Evolutionary conservation across 129 eudicot species (phyloP).

Genomic region (Escallonia herrerae): DNA sequence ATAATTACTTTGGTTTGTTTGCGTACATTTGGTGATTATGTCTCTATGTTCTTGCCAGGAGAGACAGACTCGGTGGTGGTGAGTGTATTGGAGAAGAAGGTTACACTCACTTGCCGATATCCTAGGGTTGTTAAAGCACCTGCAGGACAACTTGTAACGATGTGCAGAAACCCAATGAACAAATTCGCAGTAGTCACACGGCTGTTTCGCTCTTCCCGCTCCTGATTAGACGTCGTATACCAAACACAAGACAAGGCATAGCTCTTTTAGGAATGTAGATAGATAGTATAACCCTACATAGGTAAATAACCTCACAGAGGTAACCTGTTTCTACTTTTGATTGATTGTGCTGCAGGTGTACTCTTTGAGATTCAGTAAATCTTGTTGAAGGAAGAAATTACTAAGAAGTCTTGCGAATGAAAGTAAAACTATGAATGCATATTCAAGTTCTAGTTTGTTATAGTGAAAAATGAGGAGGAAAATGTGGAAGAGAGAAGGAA

Average conservation of each 20-base stretch:
- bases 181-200: slow-evolving; percentile 24
- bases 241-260: neutral
- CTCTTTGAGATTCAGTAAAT: too few relatives aligned
- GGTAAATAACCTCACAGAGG: too few relatives aligned
- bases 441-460: too few relatives aligned
- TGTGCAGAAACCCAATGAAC: slow-evolving; percentile 11
- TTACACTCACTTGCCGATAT: slow-evolving; percentile 34
- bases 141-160: slow-evolving; percentile 1
- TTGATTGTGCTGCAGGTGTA: too few relatives aligned
- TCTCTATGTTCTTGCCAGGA: slow-evolving; percentile 22
- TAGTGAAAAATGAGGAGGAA: too few relatives aligned
- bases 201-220: slow-evolving; percentile 32
- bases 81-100: slow-evolving; percentile 57
- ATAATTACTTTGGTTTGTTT: neutral
- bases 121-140: slow-evolving; percentile 18
- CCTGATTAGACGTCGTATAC: neutral
- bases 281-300: too few relatives aligned
- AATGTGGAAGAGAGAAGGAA: too few relatives aligned
- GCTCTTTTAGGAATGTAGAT: too few relatives aligned
- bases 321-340: too few relatives aligned
- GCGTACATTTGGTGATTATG: neutral
- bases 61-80: slow-evolving; percentile 68
- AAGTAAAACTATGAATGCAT: too few relatives aligned
- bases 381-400: too few relatives aligned
- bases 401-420: too few relatives aligned